Conservation (phyloP, 1,284 basidiomycete species). For the Trametes pubescens region DNA sequence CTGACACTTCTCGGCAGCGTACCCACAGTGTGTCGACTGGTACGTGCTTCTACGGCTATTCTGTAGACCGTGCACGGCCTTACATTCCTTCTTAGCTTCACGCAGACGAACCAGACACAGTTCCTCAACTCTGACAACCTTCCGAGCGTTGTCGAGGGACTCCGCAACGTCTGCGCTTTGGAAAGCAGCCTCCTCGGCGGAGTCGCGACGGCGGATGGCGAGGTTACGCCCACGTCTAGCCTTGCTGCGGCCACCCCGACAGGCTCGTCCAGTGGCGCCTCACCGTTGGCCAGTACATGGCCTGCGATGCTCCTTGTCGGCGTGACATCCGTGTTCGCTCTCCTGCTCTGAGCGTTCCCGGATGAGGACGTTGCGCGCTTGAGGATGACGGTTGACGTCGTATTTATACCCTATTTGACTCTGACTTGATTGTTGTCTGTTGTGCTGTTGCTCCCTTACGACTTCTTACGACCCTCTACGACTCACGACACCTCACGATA, state of each 20-base stretch:
- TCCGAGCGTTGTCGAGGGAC: slow-evolving; percentile 55
- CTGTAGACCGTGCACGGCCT: not conserved
- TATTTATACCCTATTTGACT: slow-evolving; percentile 35
- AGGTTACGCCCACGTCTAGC: slow-evolving; percentile 45
- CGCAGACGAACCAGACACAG: slow-evolving; percentile 63
- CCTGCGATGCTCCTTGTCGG: not conserved
- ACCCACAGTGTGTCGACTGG: slow-evolving; percentile 79
- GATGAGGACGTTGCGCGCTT: not conserved
- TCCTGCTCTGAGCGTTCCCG: slow-evolving; percentile 11
- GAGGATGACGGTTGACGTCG: not conserved
- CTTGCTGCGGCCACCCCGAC: slow-evolving; percentile 31
- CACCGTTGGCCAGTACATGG: slow-evolving; percentile 1
- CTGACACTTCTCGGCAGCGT: slow-evolving; percentile 40
- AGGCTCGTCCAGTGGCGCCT: slow-evolving; percentile 10
- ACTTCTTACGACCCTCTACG: slow-evolving; percentile 28
- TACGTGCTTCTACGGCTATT: slow-evolving; percentile 39
- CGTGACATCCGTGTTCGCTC: slow-evolving; percentile 5
- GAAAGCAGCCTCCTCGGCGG: slow-evolving; percentile 61
- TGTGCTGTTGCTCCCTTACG: slow-evolving; percentile 18
- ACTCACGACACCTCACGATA: slow-evolving; percentile 24
- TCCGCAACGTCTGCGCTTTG: slow-evolving; percentile 61
- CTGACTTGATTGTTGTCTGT: slow-evolving; percentile 10
- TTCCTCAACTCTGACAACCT: slow-evolving; percentile 56
- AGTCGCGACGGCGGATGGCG: slow-evolving; percentile 56
- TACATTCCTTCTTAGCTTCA: slow-evolving; percentile 52